A percentile compares a stretch with the other conserved stretches of the same genome.
phyloP scores from a whole-genome alignment of 2,329 filamentous ascomycete genomes.

The Chaetomiaceae sp. region DNA sequence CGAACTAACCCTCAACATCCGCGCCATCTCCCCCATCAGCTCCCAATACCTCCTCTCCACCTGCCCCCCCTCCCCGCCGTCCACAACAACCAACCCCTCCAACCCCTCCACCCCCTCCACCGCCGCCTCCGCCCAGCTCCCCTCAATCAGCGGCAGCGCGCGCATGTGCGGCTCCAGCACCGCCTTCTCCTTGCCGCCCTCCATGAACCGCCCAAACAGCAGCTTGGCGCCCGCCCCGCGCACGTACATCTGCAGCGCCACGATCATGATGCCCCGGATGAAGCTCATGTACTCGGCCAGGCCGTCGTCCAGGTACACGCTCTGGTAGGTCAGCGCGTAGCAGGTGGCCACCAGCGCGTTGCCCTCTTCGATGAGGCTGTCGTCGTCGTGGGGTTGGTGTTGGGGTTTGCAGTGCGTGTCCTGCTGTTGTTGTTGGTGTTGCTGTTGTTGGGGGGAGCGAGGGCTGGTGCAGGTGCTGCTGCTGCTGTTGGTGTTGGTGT shows the following conservation, averaged over 20 bases:
- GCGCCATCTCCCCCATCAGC: conserved; percentile 40
- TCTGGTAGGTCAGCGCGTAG: conserved; percentile 54
- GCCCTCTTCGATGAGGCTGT: conserved; percentile 44
- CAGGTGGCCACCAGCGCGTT: conserved; percentile 56
- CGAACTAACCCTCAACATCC: conserved; percentile 44
- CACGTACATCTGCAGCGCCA: conserved; percentile 48
- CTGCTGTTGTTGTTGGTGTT: no score
- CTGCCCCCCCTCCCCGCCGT: conserved; percentile 21
- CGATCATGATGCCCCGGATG: conserved; percentile 50
- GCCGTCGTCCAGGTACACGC: conserved; percentile 50
- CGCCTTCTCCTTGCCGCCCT: conserved; percentile 34
- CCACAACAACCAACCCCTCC: conserved; percentile 33
- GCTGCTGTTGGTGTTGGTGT: not conserved
- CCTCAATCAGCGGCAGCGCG: conserved; percentile 39
- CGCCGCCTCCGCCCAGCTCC: conserved; percentile 42
- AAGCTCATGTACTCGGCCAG: conserved; percentile 57
- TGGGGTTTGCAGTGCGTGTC: no score
- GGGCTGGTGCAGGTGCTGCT: not conserved
- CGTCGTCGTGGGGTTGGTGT: conserved; percentile 15
- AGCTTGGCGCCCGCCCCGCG: conserved; percentile 38
- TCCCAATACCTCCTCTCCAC: conserved; percentile 43
- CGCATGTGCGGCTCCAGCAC: conserved; percentile 41
- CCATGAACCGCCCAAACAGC: conserved; percentile 43
- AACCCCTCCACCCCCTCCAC: conserved; percentile 38
- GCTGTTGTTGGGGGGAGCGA: no score